Evolutionary conservation across 139 green algal species (phyloP).

Genomic region (Micractinium conductrix): DNA sequence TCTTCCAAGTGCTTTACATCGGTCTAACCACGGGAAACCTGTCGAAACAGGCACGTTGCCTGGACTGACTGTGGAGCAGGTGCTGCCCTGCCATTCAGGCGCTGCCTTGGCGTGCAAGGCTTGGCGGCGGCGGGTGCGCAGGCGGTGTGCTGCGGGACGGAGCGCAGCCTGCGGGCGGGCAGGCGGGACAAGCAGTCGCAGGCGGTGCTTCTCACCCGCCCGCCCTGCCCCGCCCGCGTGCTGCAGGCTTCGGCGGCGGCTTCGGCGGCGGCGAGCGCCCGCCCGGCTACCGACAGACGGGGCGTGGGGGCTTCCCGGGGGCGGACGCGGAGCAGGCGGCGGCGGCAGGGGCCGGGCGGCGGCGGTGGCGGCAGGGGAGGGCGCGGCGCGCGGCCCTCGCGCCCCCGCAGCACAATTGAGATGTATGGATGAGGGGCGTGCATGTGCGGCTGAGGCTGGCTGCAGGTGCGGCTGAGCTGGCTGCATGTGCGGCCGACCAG

Average conservation of each 20-base stretch:
- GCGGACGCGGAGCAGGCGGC: neutral
- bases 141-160: neutral
- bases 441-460: no score
- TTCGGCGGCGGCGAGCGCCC: neutral
- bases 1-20: no score
- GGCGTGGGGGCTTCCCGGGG: neutral
- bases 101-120: neutral
- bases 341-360: constrained; percentile 15
- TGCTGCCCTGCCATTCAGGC: neutral
- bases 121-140: neutral
- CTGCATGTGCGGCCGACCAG: no score
- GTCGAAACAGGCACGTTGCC: constrained; percentile 19
- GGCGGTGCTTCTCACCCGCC: neutral
- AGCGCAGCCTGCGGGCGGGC: neutral
- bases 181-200: neutral
- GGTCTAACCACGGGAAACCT: no score
- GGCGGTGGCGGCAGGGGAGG: constrained; percentile 39
- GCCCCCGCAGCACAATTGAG: constrained; percentile 54
- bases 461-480: no score
- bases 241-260: neutral
- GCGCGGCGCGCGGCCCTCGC: neutral
- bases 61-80: constrained; percentile 23
- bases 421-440: constrained; percentile 58
- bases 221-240: neutral
- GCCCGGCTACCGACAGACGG: neutral